A percentile compares a stretch with the other conserved stretches of the same genome.
These are phyloP conservation scores for Fragilaria crotonensis DNA, from an alignment of 108 stramenopile genomes.

Conservation along the genomic window DNA sequence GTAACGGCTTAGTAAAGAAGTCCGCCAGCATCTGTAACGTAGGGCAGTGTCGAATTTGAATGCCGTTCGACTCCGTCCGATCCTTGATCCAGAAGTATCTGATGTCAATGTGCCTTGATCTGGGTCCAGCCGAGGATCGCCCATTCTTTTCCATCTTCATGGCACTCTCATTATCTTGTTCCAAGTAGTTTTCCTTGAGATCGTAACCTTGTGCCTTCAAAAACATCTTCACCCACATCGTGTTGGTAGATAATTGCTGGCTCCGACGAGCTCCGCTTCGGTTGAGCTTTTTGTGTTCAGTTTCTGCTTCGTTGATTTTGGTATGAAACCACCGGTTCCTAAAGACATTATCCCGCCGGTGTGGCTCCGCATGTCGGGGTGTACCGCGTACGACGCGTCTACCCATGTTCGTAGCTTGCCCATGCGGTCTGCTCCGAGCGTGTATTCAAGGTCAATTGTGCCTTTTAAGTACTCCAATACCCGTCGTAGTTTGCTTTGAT, in stretches of 20 bases:
- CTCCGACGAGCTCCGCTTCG: constrained; percentile 13
- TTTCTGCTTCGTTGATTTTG: constrained; percentile 20
- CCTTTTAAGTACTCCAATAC: neutral
- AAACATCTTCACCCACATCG: constrained; percentile 15
- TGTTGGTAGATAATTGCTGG: constrained; percentile 1
- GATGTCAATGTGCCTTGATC: constrained; percentile 17
- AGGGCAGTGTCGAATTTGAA: constrained; percentile 7
- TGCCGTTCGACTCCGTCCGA: neutral
- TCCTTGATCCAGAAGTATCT: constrained; percentile 17
- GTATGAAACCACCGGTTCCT: constrained; percentile 15
- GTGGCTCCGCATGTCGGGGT: constrained; percentile 13
- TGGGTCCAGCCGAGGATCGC: constrained; percentile 1
- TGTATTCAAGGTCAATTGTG: neutral
- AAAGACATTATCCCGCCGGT: constrained; percentile 6
- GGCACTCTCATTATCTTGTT: constrained; percentile 21
- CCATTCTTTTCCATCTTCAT: constrained; percentile 13
- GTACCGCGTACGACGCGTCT: constrained; percentile 27
- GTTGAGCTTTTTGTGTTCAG: constrained; percentile 28
- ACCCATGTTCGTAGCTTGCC: constrained; percentile 14
- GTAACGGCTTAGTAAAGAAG: constrained; percentile 23
- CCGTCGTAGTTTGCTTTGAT: neutral
- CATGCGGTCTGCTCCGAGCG: neutral
- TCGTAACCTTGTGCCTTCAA: constrained; percentile 13
- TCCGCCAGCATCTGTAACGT: constrained; percentile 24
- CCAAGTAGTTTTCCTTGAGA: constrained; percentile 7